phyloP scores from a whole-genome alignment of 2,329 filamentous ascomycete species.

The Rugonectria rugulosa region DNA sequence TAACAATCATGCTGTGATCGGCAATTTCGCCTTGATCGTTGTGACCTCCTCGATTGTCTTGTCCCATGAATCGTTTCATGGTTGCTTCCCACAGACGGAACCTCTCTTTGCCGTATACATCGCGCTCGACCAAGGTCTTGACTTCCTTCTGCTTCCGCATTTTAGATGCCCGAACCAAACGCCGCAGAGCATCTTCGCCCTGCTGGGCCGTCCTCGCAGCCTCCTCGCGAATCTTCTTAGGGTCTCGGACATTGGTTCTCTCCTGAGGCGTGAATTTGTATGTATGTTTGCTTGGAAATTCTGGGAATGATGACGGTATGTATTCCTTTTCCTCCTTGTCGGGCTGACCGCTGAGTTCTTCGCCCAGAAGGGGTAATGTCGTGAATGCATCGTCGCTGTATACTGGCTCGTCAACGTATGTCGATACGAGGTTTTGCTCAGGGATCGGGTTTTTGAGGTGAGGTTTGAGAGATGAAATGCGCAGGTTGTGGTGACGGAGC shows the following conservation, averaged over 20 bases:
- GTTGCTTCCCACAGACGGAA: constrained; percentile 68
- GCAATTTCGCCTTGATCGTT: constrained; percentile 59
- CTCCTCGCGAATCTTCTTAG: constrained; percentile 66
- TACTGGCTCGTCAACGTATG: constrained; percentile 48
- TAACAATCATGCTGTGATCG: constrained; percentile 71
- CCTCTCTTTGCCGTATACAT: constrained; percentile 60
- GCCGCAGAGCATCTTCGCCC: constrained; percentile 67
- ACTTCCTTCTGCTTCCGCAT: constrained; percentile 71
- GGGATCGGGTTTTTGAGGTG: constrained; percentile 64
- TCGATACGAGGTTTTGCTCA: constrained; percentile 47
- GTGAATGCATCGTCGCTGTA: constrained; percentile 50
- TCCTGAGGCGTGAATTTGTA: constrained; percentile 66
- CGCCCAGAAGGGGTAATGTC: constrained; percentile 55
- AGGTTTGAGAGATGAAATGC: constrained; percentile 59
- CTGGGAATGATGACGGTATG: constrained; percentile 66
- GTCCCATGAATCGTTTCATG: constrained; percentile 63
- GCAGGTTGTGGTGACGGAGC: constrained; percentile 60
- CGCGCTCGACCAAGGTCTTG: constrained; percentile 61
- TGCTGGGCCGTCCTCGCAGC: constrained; percentile 67
- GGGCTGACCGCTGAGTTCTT: constrained; percentile 64
- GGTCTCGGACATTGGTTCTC: constrained; percentile 55
- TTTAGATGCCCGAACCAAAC: constrained; percentile 68
- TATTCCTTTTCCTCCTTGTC: constrained; percentile 64
- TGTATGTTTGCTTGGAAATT: constrained; percentile 70
- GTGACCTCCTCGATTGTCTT: constrained; percentile 40